Conservation (phyloP, 768 basidiomycete species). For the Termitomyces sp. region DNA sequence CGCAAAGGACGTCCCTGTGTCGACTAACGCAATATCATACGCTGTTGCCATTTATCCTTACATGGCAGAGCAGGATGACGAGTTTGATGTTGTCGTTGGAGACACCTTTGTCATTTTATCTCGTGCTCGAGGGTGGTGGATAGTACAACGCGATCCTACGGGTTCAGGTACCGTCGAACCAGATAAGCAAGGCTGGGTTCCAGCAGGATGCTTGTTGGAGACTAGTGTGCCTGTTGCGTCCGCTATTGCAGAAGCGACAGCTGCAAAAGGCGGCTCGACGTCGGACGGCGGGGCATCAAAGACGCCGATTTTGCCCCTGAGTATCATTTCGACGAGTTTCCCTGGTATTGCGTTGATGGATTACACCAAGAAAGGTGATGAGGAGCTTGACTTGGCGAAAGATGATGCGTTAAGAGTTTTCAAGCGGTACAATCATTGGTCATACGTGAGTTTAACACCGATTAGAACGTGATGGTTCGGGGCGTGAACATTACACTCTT, state of each 20-base stretch:
- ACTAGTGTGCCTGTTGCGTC: conserved; percentile 87
- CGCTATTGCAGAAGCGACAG: conserved; percentile 78
- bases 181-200: conserved; percentile 96
- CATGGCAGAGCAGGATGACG: conserved; percentile 97
- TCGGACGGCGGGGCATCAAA: conserved; percentile 40
- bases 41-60: conserved; percentile 99
- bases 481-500: neutral
- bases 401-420: conserved; percentile 89
- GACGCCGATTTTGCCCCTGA: conserved; percentile 82
- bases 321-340: conserved; percentile 96
- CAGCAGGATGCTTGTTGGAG: conserved; percentile 93
- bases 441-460: conserved; percentile 54
- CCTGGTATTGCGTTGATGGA: conserved; percentile 97
- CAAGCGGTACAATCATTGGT: conserved; percentile 98
- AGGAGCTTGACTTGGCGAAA: conserved; percentile 85
- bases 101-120: conserved; percentile 92
- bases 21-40: conserved; percentile 69
- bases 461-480: conserved; percentile 7
- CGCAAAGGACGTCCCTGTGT: conserved; percentile 37
- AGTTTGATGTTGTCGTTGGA: conserved; percentile 97
- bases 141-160: conserved; percentile 90
- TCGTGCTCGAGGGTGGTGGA: conserved; percentile 98
- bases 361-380: conserved; percentile 89
- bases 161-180: conserved; percentile 76
- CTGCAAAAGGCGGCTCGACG: conserved; percentile 42